Evolutionary conservation across 164 flowering plant species (phyloP).

Genomic region (Platanus orientalis): DNA sequence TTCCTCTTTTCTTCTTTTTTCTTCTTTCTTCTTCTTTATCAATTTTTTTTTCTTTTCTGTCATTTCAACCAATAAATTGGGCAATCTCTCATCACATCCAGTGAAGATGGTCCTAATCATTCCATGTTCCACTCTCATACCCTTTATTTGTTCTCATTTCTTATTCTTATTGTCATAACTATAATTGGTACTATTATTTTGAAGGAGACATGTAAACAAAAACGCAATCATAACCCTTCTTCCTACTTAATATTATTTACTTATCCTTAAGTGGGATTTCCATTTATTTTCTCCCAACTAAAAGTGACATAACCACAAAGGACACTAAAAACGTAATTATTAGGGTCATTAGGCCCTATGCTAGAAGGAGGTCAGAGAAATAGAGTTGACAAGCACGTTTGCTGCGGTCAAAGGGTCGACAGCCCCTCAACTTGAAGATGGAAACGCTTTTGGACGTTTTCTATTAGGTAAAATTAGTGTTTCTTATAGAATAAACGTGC

Average conservation of each 20-base stretch:
- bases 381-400: neutral
- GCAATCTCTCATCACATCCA: slow-evolving; percentile 6
- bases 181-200: slow-evolving; percentile 38
- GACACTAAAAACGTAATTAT: slow-evolving; percentile 23
- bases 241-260: neutral
- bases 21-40: too few species aligned
- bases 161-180: slow-evolving; percentile 29
- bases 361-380: slow-evolving; percentile 3
- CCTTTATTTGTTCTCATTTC: slow-evolving; percentile 35
- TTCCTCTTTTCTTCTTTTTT: too few species aligned
- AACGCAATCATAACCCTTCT: slow-evolving; percentile 28
- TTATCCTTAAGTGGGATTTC: slow-evolving; percentile 11
- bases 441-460: neutral
- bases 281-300: slow-evolving; percentile 1
- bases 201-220: slow-evolving; percentile 53
- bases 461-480: too few species aligned
- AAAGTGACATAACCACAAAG: slow-evolving; percentile 12
- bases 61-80: neutral
- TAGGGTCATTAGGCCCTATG: slow-evolving; percentile 23
- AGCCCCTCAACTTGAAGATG: neutral
- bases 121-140: slow-evolving; percentile 27
- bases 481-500: too few species aligned
- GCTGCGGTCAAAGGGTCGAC: neutral
- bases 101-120: slow-evolving; percentile 27
- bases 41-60: too few species aligned